Conservation (phyloP, 73 alveolate genomes). For the Paramecium biaurelia region DNA sequence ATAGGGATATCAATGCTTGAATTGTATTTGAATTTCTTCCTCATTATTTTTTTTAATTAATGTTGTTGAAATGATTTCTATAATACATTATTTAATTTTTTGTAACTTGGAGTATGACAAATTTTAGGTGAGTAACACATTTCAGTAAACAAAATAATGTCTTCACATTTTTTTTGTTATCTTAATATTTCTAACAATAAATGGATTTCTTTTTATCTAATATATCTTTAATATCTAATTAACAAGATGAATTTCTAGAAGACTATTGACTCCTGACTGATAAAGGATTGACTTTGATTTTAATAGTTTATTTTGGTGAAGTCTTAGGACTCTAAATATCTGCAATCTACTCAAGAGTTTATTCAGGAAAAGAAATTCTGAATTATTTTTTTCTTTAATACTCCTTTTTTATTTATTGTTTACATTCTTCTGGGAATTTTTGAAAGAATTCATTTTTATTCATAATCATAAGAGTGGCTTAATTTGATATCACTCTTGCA, state of each 20-base stretch:
- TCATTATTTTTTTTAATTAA: not conserved
- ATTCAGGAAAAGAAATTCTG: not conserved
- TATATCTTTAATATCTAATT: not conserved
- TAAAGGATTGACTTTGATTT: not conserved
- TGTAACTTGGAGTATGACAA: not conserved
- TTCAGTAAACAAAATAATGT: not conserved
- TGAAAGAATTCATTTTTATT: not conserved
- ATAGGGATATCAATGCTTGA: not conserved
- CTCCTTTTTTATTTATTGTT: not conserved
- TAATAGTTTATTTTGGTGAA: not conserved
- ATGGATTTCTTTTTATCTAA: not conserved
- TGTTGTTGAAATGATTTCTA: not conserved
- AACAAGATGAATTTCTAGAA: not conserved
- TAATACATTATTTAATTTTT: not conserved
- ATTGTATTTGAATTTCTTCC: not conserved
- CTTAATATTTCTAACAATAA: not conserved
- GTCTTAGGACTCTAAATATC: not conserved
- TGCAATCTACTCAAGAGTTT: not conserved
- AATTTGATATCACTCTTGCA: not conserved
- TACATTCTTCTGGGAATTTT: slow-evolving; percentile 29
- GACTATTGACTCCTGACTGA: not conserved
- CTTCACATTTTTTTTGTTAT: not conserved
- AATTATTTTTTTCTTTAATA: not conserved
- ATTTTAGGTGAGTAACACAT: not conserved
- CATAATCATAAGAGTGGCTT: slow-evolving; percentile 17